A percentile compares a stretch with the other conserved stretches of the same genome.
Conservation (phyloP, 345 rosid genomes). For the Capsella bursapastoris region DNA sequence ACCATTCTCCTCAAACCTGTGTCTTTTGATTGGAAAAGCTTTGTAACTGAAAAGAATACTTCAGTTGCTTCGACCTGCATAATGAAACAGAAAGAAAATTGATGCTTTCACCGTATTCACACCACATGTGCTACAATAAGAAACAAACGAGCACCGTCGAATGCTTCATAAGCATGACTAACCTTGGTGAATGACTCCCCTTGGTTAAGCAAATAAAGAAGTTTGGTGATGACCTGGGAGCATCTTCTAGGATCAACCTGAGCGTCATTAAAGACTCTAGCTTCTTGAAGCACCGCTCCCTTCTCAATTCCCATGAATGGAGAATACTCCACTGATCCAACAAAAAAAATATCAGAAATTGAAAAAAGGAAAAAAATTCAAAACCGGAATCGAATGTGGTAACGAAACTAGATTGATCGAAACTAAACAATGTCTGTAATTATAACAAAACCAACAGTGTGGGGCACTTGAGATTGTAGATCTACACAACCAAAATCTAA, state of each 20-base stretch:
- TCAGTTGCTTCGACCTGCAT: slow-evolving; percentile 87
- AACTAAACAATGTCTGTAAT: not conserved
- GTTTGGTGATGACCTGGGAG: slow-evolving; percentile 98
- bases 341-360: not conserved
- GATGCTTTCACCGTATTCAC: slow-evolving; percentile 4
- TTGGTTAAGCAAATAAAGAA: slow-evolving; percentile 93
- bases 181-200: slow-evolving; percentile 97
- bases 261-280: slow-evolving; percentile 95
- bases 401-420: slow-evolving; percentile 12
- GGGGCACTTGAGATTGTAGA: slow-evolving; percentile 11
- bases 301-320: slow-evolving; percentile 97
- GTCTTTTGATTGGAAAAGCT: slow-evolving; percentile 95
- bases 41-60: slow-evolving; percentile 95
- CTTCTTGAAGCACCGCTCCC: slow-evolving; percentile 98
- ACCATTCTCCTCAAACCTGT: slow-evolving; percentile 97
- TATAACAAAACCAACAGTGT: not conserved
- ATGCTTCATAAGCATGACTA: not conserved
- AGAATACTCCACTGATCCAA: slow-evolving; percentile 73
- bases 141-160: not conserved
- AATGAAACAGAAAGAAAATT: slow-evolving; percentile 25
- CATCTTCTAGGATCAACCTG: slow-evolving; percentile 98
- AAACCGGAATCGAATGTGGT: slow-evolving; percentile 25
- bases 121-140: not conserved
- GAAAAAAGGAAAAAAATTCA: slow-evolving; percentile 3
- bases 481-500: slow-evolving; percentile 27